Percentiles rank a stretch among this genome's conserved stretches.
Evolutionary conservation across 331 rosid species (phyloP).

Genomic region (Cydonia oblonga): DNA sequence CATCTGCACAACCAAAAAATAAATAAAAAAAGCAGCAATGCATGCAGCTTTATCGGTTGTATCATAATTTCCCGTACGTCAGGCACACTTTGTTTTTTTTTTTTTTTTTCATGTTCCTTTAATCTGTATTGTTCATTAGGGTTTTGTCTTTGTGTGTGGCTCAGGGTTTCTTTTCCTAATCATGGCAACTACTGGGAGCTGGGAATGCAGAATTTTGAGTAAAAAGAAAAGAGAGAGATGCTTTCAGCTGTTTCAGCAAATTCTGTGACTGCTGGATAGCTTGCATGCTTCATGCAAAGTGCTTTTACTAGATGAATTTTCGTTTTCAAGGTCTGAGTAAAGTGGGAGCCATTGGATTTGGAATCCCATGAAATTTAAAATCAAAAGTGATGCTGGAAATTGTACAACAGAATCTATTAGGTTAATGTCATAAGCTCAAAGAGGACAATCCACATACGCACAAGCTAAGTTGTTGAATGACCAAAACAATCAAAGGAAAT

Average conservation of each 20-base stretch:
- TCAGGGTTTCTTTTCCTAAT: background rate
- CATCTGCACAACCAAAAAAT: background rate
- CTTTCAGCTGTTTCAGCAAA: background rate
- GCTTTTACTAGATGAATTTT: conserved; percentile 18
- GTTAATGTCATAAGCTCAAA: background rate
- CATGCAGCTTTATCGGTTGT: background rate
- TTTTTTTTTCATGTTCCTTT: background rate
- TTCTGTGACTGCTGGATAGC: conserved; percentile 5
- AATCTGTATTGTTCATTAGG: background rate
- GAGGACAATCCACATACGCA: background rate
- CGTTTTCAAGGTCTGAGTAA: conserved; percentile 21
- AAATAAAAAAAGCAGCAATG: background rate
- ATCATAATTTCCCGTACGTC: background rate
- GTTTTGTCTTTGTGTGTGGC: background rate
- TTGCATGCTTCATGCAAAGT: background rate
- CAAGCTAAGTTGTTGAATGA: background rate
- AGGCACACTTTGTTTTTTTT: background rate
- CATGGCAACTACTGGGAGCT: background rate
- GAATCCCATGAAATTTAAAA: background rate
- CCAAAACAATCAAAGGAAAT: background rate
- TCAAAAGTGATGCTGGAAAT: background rate
- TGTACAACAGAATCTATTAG: background rate
- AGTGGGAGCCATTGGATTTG: background rate
- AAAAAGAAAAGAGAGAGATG: background rate
- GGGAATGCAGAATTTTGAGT: background rate